Conservation (phyloP, 2,329 filamentous ascomycete species). For the Paecilomyces variotii region DNA sequence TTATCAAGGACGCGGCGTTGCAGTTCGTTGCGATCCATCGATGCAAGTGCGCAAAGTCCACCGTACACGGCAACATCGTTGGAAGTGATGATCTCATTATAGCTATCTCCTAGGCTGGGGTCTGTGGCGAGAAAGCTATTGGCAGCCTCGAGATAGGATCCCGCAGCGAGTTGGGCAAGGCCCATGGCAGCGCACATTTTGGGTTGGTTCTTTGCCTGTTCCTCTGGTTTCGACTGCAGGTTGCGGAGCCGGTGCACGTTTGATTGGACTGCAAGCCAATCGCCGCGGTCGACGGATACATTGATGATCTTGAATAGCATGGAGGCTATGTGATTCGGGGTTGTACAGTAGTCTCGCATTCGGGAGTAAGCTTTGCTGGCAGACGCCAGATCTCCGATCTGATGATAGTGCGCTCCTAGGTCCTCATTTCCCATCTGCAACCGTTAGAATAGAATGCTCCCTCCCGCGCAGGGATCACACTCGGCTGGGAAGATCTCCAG, state of each 20-base stretch:
- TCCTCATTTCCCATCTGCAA: constrained; percentile 88
- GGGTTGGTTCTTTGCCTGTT: constrained; percentile 48
- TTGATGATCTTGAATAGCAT: constrained; percentile 72
- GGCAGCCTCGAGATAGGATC: constrained; percentile 60
- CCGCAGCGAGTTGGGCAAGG: constrained; percentile 50
- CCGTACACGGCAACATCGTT: constrained; percentile 93
- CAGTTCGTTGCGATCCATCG: constrained; percentile 72
- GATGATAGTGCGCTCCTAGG: constrained; percentile 73
- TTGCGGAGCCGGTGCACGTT: constrained; percentile 52
- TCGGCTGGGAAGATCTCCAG: not conserved
- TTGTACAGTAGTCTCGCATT: constrained; percentile 87
- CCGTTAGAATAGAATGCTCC: constrained; percentile 4
- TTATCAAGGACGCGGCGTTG: constrained; percentile 73
- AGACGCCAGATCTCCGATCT: constrained; percentile 62
- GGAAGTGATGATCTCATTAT: constrained; percentile 64
- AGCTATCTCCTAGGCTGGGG: constrained; percentile 47
- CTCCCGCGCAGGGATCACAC: not conserved
- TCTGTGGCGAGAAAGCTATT: constrained; percentile 60
- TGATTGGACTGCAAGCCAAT: constrained; percentile 63
- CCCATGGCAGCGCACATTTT: constrained; percentile 61
- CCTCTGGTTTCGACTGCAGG: constrained; percentile 48
- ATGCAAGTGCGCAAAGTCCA: constrained; percentile 79
- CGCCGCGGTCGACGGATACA: constrained; percentile 65
- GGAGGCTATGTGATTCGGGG: constrained; percentile 72
- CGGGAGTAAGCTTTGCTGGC: constrained; percentile 72